Base-by-base conservation (phyloP, 495 filamentous ascomycete genomes). In the Penicillium soppii region DNA sequence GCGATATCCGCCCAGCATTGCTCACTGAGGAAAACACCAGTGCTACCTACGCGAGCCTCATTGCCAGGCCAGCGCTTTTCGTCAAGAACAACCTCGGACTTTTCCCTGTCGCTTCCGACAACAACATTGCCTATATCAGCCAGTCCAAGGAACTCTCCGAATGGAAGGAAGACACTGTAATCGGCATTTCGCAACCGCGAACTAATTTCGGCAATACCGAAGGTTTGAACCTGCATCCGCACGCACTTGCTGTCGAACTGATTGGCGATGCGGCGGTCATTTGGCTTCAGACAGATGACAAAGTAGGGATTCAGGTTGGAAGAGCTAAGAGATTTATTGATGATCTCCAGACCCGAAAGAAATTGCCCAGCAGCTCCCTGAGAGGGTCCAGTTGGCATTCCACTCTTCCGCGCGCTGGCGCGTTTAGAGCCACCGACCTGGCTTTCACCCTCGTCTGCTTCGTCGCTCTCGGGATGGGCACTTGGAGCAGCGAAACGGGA, bases 211-310 rank as follows among this genome's bases (percentile, higher is more conserved):
- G 92, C 91, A 62, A 98, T 95, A 23, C 94, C 94, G 55, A 98
- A 89, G 1, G 91, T 95, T 67, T 97, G 92, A 4, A 98, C 82
- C 70, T 98, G 94, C 25, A 87, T 87, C 13, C 94, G 84, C 20
- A 98, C 94, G 63, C 92, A 97, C 69, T 98, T 97, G 76, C 91
- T 96, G 67, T 98, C 94, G 56, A 97, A 97, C 65, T 97, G 94
- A 55, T 98, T 97, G 43, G 94, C 92, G 54, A 98, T 98, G 21
- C 92, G 86, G 16, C 94, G 83, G 69, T 97, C 94, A 62, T 98
- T 98, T 7, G 94, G 94, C 69, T 98, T 97, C 43, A 98, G 74
- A 58, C 94, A 97, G 72, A 98, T 96, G 22, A 98, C 82, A 59
- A 97, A 97, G 63, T 97, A 98, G 12, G 89, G 82, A 61, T 97